Evolutionary conservation across 441 rosid species (phyloP), one percentile per base, ranked within the genome.

Genomic region (Biscutella auriculata): DNA sequence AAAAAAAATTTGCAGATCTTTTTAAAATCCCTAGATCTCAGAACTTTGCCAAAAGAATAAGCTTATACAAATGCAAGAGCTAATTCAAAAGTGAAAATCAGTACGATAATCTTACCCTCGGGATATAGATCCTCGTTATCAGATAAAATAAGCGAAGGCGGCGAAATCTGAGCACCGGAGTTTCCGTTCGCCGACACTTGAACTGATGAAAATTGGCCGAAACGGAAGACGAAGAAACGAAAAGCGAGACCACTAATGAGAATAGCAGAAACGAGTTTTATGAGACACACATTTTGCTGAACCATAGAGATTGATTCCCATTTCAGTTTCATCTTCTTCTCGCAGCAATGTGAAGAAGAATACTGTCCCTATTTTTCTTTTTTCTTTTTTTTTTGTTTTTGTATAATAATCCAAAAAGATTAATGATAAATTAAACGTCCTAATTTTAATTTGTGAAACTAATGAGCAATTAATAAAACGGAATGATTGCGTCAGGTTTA

Each of bases 241-340:
- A 82, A 79, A 54, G 78, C 83, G 62, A 83, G 66, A 73, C 80
- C 85, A 63, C 74, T 35, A 40, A 82, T 62, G 23, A 93, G 77
- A 72, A 77, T 13, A 7, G 77, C 69, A 58, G 79, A 67, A 8
- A 70, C 75, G 23, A 89, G 58, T 65, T 77, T 87, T 12, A 82
- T 47, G 8, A 82, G 49, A 57, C 75, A 67, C 27, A 79, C 62
- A 33, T 71, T 75, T 65, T 79, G 75, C 62, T 74, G 81, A 67
- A 51, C 56, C 10, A 41, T 40, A 9, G 83, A 67, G 70, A 73
- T 65, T 41, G 71, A 51, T 53, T 75, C 76, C 84, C 76, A 73
- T 45, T 63, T 70, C 27, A 72, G 29, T 69, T 69, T 92, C 94
- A 79, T 88, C 67, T 57, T 67, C 67, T 53, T 47, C 36, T 54